Conservation (phyloP, 352 stramenopile genomes). For the Phytophthora crassamura region DNA sequence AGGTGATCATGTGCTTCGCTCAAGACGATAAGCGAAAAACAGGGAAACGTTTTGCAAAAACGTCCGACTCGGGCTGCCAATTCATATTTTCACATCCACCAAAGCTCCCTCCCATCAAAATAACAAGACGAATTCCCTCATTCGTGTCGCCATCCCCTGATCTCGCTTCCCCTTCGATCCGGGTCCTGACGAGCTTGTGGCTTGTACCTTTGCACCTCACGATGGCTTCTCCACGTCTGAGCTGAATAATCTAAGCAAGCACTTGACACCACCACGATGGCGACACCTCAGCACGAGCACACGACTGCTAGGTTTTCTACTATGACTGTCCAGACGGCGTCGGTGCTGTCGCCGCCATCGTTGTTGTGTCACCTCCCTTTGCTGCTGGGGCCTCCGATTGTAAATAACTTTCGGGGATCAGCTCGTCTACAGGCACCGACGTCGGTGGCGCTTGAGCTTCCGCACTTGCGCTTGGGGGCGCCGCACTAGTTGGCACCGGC, state of each 20-base stretch:
- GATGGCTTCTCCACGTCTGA: constrained; percentile 23
- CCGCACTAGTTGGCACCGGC: constrained; percentile 9
- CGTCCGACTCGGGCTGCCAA: constrained; percentile 32
- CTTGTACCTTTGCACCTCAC: constrained; percentile 18
- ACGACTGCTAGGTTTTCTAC: constrained; percentile 31
- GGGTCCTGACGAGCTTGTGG: constrained; percentile 18
- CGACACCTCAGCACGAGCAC: constrained; percentile 20
- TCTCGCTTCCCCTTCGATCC: constrained; percentile 27
- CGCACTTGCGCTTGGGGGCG: constrained; percentile 13
- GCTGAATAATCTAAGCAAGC: constrained; percentile 39
- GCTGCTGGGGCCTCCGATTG: constrained; percentile 23
- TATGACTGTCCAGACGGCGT: constrained; percentile 26
- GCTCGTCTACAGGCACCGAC: constrained; percentile 30
- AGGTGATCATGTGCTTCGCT: constrained; percentile 15
- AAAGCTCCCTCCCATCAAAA: constrained; percentile 41
- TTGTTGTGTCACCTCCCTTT: constrained; percentile 24
- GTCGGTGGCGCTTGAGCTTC: constrained; percentile 9
- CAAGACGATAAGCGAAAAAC: constrained; percentile 20
- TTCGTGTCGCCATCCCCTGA: constrained; percentile 25
- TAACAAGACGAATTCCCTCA: constrained; percentile 40
- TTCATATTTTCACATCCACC: constrained; percentile 59
- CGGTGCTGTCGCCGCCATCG: constrained; percentile 19
- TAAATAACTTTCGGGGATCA: constrained; percentile 45
- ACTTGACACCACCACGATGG: constrained; percentile 28
- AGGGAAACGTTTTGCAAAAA: constrained; percentile 28